Evolutionary conservation across 345 rosid species (phyloP).

Genomic region (Eucalyptus melliodora): DNA sequence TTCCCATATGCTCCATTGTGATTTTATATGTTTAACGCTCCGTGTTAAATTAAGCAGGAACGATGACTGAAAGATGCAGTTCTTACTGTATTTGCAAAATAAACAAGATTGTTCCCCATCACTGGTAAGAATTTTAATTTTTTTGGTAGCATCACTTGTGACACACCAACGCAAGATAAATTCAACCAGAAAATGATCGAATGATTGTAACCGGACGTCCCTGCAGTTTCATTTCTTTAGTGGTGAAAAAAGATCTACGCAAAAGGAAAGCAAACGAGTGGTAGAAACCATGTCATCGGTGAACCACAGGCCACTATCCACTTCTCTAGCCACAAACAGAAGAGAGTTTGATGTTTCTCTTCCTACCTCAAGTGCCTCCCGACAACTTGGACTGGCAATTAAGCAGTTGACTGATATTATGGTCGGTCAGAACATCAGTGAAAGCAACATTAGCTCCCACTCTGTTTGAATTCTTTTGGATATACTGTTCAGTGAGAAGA

Average conservation of each 20-base stretch:
- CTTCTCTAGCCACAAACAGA: conserved; percentile 21
- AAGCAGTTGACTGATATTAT: conserved; percentile 58
- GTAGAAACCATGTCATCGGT: conserved; percentile 9
- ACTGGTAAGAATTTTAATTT: conserved; percentile 32
- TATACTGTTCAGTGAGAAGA: conserved; percentile 30
- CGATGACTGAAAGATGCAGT: conserved; percentile 71
- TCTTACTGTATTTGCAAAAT: conserved; percentile 71
- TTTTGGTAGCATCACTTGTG: background rate
- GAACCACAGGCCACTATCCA: conserved; percentile 45
- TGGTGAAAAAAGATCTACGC: conserved; percentile 38
- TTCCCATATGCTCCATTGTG: background rate
- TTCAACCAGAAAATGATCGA: background rate
- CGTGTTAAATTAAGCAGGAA: conserved; percentile 37
- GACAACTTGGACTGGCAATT: conserved; percentile 55
- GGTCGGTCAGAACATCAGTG: conserved; percentile 23
- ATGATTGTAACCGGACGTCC: background rate
- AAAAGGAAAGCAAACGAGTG: conserved; percentile 28
- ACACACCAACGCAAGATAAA: background rate
- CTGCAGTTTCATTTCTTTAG: conserved; percentile 56
- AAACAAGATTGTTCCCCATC: conserved; percentile 75
- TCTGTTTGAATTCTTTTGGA: conserved; percentile 49
- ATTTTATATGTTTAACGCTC: background rate
- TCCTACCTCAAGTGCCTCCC: conserved; percentile 30
- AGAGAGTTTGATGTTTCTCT: conserved; percentile 28
- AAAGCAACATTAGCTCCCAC: conserved; percentile 23